Evolutionary conservation across 805 yeast genomes (phyloP).

Genomic region (Cyberlindnera suaveolens): DNA sequence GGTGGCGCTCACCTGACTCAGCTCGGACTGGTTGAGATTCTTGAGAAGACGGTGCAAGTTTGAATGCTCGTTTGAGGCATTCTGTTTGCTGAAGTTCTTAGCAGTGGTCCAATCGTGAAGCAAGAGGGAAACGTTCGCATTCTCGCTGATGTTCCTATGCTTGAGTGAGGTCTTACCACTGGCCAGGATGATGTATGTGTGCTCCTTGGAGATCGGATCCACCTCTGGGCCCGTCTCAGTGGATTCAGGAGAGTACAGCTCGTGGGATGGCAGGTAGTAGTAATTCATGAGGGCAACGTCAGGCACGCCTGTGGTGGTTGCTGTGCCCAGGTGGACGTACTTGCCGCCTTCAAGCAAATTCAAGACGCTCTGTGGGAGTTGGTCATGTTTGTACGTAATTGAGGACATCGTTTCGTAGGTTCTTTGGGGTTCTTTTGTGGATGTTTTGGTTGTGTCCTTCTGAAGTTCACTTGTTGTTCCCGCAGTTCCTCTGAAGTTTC

Average conservation of each 20-base stretch:
- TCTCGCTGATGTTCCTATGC: constrained; percentile 57
- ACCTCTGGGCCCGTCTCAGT: constrained; percentile 18
- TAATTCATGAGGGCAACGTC: constrained; percentile 92
- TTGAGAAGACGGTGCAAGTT: constrained; percentile 57
- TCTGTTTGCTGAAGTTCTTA: constrained; percentile 28
- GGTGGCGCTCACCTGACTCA: constrained; percentile 78
- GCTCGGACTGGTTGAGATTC: constrained; percentile 70
- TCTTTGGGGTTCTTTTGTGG: too few relatives aligned
- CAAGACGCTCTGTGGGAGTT: constrained; percentile 32
- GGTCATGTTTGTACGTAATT: constrained; percentile 20
- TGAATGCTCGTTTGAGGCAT: constrained; percentile 26
- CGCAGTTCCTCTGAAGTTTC: too few relatives aligned
- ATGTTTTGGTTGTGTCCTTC: too few relatives aligned
- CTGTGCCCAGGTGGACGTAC: constrained; percentile 81
- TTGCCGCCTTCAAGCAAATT: constrained; percentile 52
- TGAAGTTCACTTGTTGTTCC: too few relatives aligned
- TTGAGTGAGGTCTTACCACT: constrained; percentile 70
- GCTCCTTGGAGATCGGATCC: constrained; percentile 27
- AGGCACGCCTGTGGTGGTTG: constrained; percentile 54
- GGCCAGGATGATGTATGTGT: constrained; percentile 59
- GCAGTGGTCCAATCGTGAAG: constrained; percentile 89
- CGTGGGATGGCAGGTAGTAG: constrained; percentile 48
- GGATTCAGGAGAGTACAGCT: constrained; percentile 21
- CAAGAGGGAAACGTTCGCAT: constrained; percentile 75
- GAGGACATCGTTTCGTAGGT: constrained; percentile 21